Conservation (phyloP, 1,139 yeast species). For the Torulaspora globosa region DNA sequence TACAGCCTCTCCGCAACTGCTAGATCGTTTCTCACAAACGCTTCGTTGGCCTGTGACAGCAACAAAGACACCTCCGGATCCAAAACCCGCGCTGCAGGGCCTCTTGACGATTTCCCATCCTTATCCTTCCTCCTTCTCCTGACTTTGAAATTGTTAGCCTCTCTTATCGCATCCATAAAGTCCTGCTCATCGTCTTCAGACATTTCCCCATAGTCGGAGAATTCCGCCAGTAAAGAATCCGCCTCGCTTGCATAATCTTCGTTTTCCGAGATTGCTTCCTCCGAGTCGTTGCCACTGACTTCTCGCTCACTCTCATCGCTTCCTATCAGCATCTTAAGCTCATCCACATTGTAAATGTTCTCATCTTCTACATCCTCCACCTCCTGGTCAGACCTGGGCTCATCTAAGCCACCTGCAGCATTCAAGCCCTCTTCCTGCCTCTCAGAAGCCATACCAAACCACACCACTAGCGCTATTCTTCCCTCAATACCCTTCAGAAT, state of each 20-base stretch:
- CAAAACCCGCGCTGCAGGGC: conserved; percentile 44
- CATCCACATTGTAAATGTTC: conserved; percentile 32
- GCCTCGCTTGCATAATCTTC: conserved; percentile 22
- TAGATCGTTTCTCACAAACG: conserved; percentile 63
- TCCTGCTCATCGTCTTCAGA: conserved; percentile 42
- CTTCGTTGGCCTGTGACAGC: conserved; percentile 72
- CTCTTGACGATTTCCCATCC: conserved; percentile 27
- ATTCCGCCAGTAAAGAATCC: conserved; percentile 37
- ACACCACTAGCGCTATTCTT: not conserved
- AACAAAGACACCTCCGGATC: conserved; percentile 68
- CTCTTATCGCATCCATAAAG: conserved; percentile 59
- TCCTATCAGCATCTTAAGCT: conserved; percentile 20
- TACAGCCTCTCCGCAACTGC: conserved; percentile 63
- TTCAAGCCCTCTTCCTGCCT: not conserved
- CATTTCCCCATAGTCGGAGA: conserved; percentile 37
- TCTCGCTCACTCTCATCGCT: conserved; percentile 15
- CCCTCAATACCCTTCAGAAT: too few relatives aligned
- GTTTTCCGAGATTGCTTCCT: conserved; percentile 29
- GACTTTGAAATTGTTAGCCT: conserved; percentile 56
- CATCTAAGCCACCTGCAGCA: not conserved
- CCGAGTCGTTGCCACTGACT: conserved; percentile 16
- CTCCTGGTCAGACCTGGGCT: not conserved
- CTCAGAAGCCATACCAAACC: not conserved
- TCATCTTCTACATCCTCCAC: conserved; percentile 29
- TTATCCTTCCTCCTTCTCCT: conserved; percentile 45